phyloP scores from a whole-genome alignment of 805 yeast species.

The Saccharomycopsis selenospora region DNA sequence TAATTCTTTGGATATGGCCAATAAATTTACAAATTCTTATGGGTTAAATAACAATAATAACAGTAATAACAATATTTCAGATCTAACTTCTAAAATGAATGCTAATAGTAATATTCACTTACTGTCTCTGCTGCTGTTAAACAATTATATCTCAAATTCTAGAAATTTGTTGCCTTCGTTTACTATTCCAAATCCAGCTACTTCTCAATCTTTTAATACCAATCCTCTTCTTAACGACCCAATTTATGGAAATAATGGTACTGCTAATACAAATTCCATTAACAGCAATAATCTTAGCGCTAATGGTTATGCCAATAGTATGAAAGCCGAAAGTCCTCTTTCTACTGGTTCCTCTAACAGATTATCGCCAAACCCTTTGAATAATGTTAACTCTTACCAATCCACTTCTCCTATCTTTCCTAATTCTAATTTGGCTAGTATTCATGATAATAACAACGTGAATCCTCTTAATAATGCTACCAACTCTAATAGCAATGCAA shows the following conservation, averaged over 20 bases:
- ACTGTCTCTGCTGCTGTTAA: not conserved
- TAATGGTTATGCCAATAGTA: too few species aligned
- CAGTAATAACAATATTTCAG: not conserved
- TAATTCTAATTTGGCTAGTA: not conserved
- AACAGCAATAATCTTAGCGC: not conserved
- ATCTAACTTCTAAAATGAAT: not conserved
- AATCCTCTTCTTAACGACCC: not conserved
- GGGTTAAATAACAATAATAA: not conserved
- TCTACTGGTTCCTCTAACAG: not conserved
- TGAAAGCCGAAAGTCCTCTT: not conserved
- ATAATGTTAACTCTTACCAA: not conserved
- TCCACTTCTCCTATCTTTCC: not conserved
- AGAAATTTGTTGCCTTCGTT: slow-evolving; percentile 1
- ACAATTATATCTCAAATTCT: not conserved
- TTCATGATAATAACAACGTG: not conserved
- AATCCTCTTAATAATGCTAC: not conserved
- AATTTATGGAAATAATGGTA: not conserved
- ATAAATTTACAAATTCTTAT: not conserved
- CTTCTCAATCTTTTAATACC: not conserved
- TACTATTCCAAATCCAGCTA: not conserved
- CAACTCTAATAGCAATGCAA: not conserved
- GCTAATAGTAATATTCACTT: not conserved
- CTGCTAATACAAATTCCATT: not conserved
- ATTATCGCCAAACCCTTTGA: not conserved
- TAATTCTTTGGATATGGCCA: slow-evolving; percentile 2